These are phyloP conservation scores for Ricinus communis DNA, from an alignment of 345 rosid species.

Conservation along the genomic window DNA sequence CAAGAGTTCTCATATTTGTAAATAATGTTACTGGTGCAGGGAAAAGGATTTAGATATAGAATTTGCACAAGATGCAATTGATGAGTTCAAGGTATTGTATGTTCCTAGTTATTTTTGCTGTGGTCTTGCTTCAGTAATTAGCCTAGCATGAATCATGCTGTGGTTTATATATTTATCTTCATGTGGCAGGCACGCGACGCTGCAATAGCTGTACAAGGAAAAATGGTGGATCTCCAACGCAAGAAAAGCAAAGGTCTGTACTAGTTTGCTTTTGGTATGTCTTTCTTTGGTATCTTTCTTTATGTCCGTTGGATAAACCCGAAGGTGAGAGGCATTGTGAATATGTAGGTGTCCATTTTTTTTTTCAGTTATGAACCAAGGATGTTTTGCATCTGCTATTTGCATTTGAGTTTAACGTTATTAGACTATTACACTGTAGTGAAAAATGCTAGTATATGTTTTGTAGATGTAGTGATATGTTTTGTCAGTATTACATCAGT, in stretches of 20 bases:
- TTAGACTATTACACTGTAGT: background rate
- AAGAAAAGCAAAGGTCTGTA: constrained; percentile 86
- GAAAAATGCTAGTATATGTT: no score
- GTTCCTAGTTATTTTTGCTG: constrained; percentile 15
- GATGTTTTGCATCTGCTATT: no score
- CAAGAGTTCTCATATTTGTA: constrained; percentile 3
- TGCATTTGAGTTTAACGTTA: background rate
- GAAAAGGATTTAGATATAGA: constrained; percentile 87
- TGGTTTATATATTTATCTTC: background rate
- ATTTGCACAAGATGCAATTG: constrained; percentile 94
- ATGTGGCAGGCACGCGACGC: constrained; percentile 87
- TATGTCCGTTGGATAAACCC: no score
- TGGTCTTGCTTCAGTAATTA: background rate
- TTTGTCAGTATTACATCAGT: background rate
- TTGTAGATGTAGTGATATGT: background rate
- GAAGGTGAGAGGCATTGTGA: no score
- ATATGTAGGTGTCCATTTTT: no score
- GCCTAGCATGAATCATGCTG: background rate
- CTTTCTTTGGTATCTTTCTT: background rate
- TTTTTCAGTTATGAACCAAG: no score
- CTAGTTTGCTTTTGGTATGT: constrained; percentile 5
- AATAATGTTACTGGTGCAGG: constrained; percentile 47
- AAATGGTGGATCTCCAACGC: constrained; percentile 89
- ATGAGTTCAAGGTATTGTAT: constrained; percentile 76
- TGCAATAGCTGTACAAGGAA: constrained; percentile 80